A percentile compares a stretch with the other conserved stretches of the same genome.
Conservation (phyloP, 805 yeast species). For the Wickerhamomyces hampshirensis region DNA sequence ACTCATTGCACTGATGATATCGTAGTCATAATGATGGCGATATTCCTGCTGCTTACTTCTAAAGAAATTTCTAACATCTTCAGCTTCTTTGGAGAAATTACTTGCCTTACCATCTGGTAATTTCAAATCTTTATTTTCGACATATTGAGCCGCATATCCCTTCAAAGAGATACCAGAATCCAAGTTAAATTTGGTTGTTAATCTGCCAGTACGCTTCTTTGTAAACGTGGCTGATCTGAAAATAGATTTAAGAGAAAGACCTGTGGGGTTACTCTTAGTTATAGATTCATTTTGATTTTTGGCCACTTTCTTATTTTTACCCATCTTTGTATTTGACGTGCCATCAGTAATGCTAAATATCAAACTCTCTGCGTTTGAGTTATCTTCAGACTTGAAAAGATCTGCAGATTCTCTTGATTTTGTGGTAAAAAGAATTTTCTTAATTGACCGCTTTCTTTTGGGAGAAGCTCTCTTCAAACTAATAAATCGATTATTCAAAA, state of each 20-base stretch:
- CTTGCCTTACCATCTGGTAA: constrained; percentile 7
- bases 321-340: background rate
- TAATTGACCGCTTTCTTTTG: constrained; percentile 13
- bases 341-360: background rate
- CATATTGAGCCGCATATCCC: constrained; percentile 17
- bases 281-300: background rate
- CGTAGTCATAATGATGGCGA: too few species aligned
- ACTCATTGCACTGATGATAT: too few species aligned
- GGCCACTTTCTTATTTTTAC: background rate
- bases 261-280: background rate
- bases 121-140: constrained; percentile 7
- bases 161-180: constrained; percentile 23
- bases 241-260: constrained; percentile 3
- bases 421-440: constrained; percentile 15
- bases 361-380: too few species aligned
- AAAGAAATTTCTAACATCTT: constrained; percentile 10
- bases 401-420: too few species aligned
- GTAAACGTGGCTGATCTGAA: constrained; percentile 15
- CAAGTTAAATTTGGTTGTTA: constrained; percentile 8
- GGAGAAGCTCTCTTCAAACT: constrained; percentile 1
- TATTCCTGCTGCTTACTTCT: background rate
- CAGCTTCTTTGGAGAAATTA: constrained; percentile 7
- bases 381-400: too few species aligned
- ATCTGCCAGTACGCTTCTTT: constrained; percentile 1
- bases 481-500: constrained; percentile 12